Evolutionary conservation across 140 eudicot genomes (phyloP), one percentile per base, ranked within the genome.

Genomic region (Bidens hawaiensis): DNA sequence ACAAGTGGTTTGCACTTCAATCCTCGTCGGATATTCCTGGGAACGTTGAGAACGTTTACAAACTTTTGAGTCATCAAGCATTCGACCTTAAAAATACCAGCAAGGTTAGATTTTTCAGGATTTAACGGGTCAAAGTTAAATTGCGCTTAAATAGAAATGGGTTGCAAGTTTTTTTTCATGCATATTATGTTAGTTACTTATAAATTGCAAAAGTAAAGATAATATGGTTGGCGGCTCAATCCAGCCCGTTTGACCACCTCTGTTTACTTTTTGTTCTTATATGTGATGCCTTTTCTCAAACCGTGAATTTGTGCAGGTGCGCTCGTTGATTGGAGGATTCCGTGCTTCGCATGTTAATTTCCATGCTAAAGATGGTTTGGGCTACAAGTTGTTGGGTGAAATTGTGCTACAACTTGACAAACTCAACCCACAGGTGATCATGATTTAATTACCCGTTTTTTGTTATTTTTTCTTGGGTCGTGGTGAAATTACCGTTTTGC

Each of bases 1-100:
- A 80, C 68, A 88, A 82, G 66, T 93, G 99, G 99, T 83, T 93
- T 54, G 85, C 95, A 3, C 95, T 93, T 53, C 99, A 93, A 88
- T 95, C 99, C 40, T 25, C 77, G 53, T 93, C 99, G 3, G 89
- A 93, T 69, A 79, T 88, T 34, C 99, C 96, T 25, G 90, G 96
- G 70, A 93, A 93, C 67, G 99, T 93, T 6, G 87, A 88, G 77
- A 83, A 93, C 71, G 96, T 93, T 55, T 69, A 64, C 67, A 93
- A 85, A 28, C 96, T 93, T 31, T 42, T 88, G 45, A 47, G 66
- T 48, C 96, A 88, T 81, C 84, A 77, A 19, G 99, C 96, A 31
- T 93, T 93, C 79, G 99, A 88, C 79, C 27, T 93, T 19, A 84
- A 90, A 19, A 93, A 88, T 75, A 90, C 99, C 69, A 88, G 88